Base-by-base conservation (phyloP, 495 filamentous ascomycete species). In the Rostrohypoxylon terebratum region DNA sequence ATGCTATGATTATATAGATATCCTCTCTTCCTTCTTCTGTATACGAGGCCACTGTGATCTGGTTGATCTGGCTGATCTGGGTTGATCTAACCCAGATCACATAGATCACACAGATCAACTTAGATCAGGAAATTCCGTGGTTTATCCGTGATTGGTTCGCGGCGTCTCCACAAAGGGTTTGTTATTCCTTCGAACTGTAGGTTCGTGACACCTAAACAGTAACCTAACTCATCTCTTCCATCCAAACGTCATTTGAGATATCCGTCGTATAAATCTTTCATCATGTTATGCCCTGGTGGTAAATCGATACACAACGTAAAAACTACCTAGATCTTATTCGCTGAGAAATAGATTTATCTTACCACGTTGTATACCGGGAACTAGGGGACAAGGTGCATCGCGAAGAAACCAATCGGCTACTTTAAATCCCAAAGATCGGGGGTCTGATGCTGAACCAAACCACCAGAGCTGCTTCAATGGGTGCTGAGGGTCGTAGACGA, bases 401-500 rank as follows among this genome's bases (percentile, higher is more conserved):
- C 20, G 59, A 50, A 62, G 23, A 33, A 62, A 48, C 59, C 59
- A 62, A 11, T 9, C 44, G 5, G 42, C 31, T 11, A 62, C 21
- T 11, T 36, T 14, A 18, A 1, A 7, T 47, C 14, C 25, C 33
- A 62, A 33, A 23, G 16, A 33, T n/a, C 2, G 20, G 18, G 5
- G 13, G n/a, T 38, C 2, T 13, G 11, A 16, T 40, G 18, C 16
- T 11, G 10, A 5, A 8, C 54, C 33, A 40, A 55, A 21, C 33
- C 5, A 21, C 54, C 54, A 58, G 7, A 20, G 2, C 20, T 57
- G 53, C 11, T 20, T 9, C 48, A 9, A 20, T 4, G 14, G 7
- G 13, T 18, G 9, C 16, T 3, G 1, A 7, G 18, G 9, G 20
- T 23, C 16, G 2, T 14, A 0, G 31, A 13, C 8, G 7, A 40